Evolutionary conservation across 768 basidiomycete genomes (phyloP), one percentile per base, ranked within the genome.

Genomic region (Leccinum rimulosum): DNA sequence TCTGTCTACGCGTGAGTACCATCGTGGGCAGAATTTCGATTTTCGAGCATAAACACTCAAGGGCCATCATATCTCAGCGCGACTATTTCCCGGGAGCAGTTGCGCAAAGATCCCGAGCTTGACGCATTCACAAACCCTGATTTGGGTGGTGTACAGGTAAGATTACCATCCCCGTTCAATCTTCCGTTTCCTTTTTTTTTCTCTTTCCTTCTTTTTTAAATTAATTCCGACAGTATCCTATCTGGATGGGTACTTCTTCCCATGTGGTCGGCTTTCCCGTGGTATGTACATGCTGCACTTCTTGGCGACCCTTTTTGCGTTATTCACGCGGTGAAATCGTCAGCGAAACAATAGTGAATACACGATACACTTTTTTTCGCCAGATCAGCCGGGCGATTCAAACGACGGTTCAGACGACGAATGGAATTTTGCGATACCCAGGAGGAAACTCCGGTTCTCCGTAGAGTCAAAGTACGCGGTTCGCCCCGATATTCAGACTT

Each of bases 1-100:
- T 66, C 64, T 8, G 72, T 81, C 63, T 84, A 80, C 59, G 77
- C 76, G 81, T 80, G 52, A 65, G 76, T 65, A 45, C 10, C 43
- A 45, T 19, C 43, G 43, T 45, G 43, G 43, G 43, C 43, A 45
- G n/a, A 10, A n/a, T n/a, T 19, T 43, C 10, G 43, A 45, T 6
- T 45, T 45, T 19, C 19, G 43, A 4, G 30, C 30, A n/a, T 35
- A 45, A 27, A 50, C 52, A 50, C 60, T 62, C 60, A 61, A 50
- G 22, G 38, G 49, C 15, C 43, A 19, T 31, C 48, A 35, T 12
- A 25, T 15, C 22, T 12, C 48, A 81, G 80, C 54, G 74, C 76
- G 0, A 76, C 74, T 10, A 66, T 83, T 22, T 73, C 79, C n/a
- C 74, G 74, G 54, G 66, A 73, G 31, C 61, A 66, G 25, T 73